A percentile compares a stretch with the other conserved stretches of the same genome.
phyloP scores from a whole-genome alignment of 257 asterid species.

The Solanum gandarillasii region DNA sequence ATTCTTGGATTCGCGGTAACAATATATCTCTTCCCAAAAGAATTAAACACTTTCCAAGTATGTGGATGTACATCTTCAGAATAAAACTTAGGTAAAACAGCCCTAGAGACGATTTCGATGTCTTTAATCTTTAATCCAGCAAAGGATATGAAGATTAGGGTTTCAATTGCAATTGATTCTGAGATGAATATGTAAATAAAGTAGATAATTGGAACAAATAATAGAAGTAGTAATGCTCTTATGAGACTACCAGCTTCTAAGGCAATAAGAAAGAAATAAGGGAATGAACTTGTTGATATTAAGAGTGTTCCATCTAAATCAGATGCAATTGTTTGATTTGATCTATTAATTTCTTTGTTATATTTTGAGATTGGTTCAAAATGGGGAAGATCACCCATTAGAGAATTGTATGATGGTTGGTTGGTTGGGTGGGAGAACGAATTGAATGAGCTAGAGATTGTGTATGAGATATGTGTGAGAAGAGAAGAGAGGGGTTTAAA shows the following conservation, averaged over 20 bases:
- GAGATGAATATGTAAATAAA: conserved; percentile 48
- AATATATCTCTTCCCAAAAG: conserved; percentile 64
- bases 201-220: conserved; percentile 44
- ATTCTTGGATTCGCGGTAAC: conserved; percentile 70
- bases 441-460: background rate
- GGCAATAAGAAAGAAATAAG: conserved; percentile 77
- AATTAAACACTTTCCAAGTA: conserved; percentile 62
- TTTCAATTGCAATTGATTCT: conserved; percentile 41
- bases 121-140: conserved; percentile 62
- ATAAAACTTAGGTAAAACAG: conserved; percentile 77
- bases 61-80: conserved; percentile 69
- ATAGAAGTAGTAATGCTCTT: conserved; percentile 49
- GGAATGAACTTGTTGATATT: conserved; percentile 48
- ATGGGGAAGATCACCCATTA: conserved; percentile 36
- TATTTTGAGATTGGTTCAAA: conserved; percentile 56
- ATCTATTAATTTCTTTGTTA: conserved; percentile 27
- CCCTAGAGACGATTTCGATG: conserved; percentile 63
- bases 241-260: conserved; percentile 73
- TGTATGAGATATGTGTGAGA: background rate
- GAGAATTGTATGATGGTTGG: background rate
- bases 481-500: conserved; percentile 39
- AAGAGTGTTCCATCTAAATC: conserved; percentile 83
- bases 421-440: background rate
- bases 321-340: conserved; percentile 59
- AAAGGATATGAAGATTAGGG: conserved; percentile 45